Base-by-base conservation (phyloP, 75 land plant genomes). In the Sequoia sempervirens region DNA sequence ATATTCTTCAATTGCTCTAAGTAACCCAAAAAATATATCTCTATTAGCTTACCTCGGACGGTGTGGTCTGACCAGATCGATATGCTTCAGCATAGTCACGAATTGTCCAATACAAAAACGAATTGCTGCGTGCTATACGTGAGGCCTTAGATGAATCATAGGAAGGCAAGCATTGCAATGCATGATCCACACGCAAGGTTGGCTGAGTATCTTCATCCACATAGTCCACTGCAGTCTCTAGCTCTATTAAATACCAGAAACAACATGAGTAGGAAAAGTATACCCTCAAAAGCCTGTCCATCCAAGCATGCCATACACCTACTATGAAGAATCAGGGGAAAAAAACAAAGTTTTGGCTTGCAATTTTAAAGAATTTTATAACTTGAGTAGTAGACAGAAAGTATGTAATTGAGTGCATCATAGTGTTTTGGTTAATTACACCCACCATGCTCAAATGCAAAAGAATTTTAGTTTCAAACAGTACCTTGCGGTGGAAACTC, bases 21-120 rank as follows among this genome's bases (percentile, higher is more conserved):
- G 46, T 50, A 79, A 38, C 37, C 47, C 15, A 30, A 38, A 81
- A 45, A 46, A 41, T 13, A 58, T 61, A 69, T 72, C 15, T 41
- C 15, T 40, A 17, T 23, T 28, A 40, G 83, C 85, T 79, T 86
- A 95, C 97, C 82, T 87, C 81, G 20, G 93, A 90, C 53, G 97
- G 97, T 18, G 97, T 93, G 15, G 85, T 84, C 43, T 80, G 72
- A 46, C 84, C 86, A 69, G 88, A 89, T 40, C 92, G 89, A 88
- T 94, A 95, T 52, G 99, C 99, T 87, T 93, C 85, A 69, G 98
- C 99, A 96, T 88, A 97, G 85, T 97, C 99, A 64, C 98, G 95
- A 46, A 97, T 96, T 36, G 85, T 93, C 99, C 99, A 95, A 53
- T 93, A 95, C 54, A 85, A 75, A 82, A 92, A 94, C 47, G 89